Base-by-base conservation (phyloP, 441 rosid species). In the Isatis lusitanica region DNA sequence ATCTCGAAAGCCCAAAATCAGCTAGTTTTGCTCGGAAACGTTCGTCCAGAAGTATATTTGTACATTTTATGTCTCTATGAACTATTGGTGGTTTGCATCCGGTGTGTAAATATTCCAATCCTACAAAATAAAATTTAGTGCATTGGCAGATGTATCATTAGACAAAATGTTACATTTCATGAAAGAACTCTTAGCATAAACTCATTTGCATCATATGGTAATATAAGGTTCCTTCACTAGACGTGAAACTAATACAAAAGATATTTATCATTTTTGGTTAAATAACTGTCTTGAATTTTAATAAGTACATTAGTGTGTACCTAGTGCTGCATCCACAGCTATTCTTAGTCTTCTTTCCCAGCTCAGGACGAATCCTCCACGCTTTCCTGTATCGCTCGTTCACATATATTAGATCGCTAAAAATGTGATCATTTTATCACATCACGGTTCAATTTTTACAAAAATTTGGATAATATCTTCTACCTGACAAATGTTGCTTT, bases 1-100 rank as follows among this genome's bases (percentile, higher is more conserved):
- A 28, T 53, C 73, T 70, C 0, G 87, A 82, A 39, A 82, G 74
- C 4, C 84, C 85, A 74, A 72, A 84, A 82, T 84, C 80, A 0
- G 80, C 81, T 39, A 82, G 3, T 40, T 84, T 84, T 1, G 80
- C 85, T 7, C 76, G 67, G 35, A 71, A 51, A 8, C 63, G 39
- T 31, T 74, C 43, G 6, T 63, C 71, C 21, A 82, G 9, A 5
- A 84, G 66, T 48, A 82, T 82, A 48, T 82, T 84, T 0, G 81
- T 28, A 5, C 72, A 7, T 66, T 80, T 80, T 6, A 84, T 63
- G 59, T 80, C 85, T 71, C 84, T 63, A 15, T 80, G 83, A 15
- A 80, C 46, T 5, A 75, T 80, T 7, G 81, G 78, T 28, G 87
- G 85, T 12, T 63, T 78, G 36, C 81, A 80, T 9, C 81, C 80